Evolutionary conservation across 495 filamentous ascomycete genomes (phyloP), one percentile per base, ranked within the genome.

Genomic region (Daldinia caldariorum): DNA sequence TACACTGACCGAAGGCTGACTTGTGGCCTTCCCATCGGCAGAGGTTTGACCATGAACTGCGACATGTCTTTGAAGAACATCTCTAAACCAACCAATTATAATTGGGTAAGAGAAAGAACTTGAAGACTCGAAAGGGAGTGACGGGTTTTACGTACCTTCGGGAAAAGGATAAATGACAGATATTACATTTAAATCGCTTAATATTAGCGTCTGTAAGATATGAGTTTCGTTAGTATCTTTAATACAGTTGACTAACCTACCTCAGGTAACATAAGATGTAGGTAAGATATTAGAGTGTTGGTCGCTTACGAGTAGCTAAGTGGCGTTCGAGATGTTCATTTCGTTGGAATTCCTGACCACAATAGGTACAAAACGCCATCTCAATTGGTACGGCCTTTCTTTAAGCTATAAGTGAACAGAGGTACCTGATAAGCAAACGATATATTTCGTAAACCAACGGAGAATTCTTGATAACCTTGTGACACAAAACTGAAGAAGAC

Each of bases 261-360:
- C 26, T 26, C 3, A 26, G 26, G 26, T 26, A 26, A 1, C 26
- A 26, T 1, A 22, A 35, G 14, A n/a, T n/a, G 26, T 1, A 34
- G 1, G 13, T 32, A 4, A 32, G 16, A 32, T 14, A 32, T 0
- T 32, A 31, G 32, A 37, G 13, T 12, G 12, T 14, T 6, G 32
- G 34, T 20, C 7, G 47, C 61, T 64, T 20, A 64, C 61, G 61
- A 49, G 61, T 64, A 8, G 51, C 61, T 38, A 64, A 57, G 39
- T 64, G 61, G n/a, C 61, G 61, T 49, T 64, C 61, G 20, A 64
- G 26, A 64, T 64, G 61, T 31, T 64, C 61, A 20, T 64, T 64
- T 26, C 61, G 29, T 29, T 64, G 61, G 32, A 64, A 64, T 31
- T 49, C 34, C 29, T 47, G 53, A 16, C 61, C 61, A 34, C 61